Evolutionary conservation across 2,329 filamentous ascomycete genomes (phyloP).

Genomic region (Pseudocercospora fijiensis): DNA sequence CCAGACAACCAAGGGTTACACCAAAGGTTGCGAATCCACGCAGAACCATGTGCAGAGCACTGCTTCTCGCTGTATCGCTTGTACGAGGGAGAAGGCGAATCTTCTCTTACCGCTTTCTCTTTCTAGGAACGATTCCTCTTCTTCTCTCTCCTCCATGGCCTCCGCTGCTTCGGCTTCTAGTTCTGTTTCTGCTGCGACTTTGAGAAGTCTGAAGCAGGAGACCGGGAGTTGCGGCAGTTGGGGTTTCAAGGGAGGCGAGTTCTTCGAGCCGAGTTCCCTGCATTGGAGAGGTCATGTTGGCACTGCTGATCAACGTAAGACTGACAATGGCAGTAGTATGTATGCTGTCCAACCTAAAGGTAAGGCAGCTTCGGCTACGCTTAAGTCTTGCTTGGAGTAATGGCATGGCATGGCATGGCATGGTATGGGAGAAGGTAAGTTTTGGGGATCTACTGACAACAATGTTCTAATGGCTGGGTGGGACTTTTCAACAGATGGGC

Average conservation of each 20-base stretch:
- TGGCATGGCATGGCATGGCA: too few species aligned
- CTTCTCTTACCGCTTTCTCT: neutral
- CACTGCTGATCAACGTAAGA: neutral
- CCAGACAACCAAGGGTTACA: neutral
- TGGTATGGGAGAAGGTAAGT: neutral
- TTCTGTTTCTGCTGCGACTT: neutral
- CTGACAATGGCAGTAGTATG: neutral
- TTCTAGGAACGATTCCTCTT: neutral
- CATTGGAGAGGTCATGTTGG: neutral
- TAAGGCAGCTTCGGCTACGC: neutral
- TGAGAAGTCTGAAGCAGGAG: neutral
- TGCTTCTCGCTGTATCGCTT: neutral
- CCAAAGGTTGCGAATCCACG: neutral
- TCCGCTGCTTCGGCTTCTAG: neutral
- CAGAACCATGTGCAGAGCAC: conserved; percentile 1
- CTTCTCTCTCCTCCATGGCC: neutral
- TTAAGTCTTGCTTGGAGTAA: neutral
- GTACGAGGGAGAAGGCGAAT: neutral
- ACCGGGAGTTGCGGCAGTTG: neutral
- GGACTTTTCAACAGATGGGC: neutral
- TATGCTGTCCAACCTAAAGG: neutral
- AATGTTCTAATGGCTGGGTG: too few species aligned
- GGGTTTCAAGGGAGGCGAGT: conserved; percentile 1
- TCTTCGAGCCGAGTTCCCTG: neutral
- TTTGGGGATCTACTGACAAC: neutral